These are phyloP conservation scores for Colletotrichum zoysiae DNA, from an alignment of 2,329 filamentous ascomycete genomes.

Conservation along the genomic window DNA sequence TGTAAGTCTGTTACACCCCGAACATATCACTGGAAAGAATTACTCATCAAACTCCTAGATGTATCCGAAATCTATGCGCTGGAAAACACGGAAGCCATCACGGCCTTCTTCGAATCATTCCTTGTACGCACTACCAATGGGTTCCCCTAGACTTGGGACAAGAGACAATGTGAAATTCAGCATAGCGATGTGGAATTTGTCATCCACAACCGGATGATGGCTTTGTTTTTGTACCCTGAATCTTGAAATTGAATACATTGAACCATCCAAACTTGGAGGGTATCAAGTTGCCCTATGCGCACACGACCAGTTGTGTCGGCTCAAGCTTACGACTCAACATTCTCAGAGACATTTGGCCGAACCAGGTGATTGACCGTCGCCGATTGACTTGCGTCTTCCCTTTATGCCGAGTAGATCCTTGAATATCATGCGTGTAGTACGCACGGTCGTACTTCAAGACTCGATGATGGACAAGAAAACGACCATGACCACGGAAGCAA, in stretches of 20 bases:
- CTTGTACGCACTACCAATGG: not conserved
- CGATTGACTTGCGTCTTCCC: not conserved
- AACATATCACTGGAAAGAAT: not conserved
- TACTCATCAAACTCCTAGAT: not conserved
- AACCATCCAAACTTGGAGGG: not conserved
- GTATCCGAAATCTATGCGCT: not conserved
- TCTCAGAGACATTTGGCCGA: constrained; percentile 21
- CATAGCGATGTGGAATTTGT: not conserved
- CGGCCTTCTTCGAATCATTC: constrained; percentile 3
- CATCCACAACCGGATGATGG: not conserved
- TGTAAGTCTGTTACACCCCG: constrained; percentile 62
- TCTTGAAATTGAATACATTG: not conserved
- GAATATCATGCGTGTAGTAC: constrained; percentile 38
- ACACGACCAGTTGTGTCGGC: not conserved
- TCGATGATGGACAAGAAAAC: constrained; percentile 40
- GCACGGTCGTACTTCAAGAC: constrained; percentile 36
- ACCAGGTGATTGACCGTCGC: constrained; percentile 28
- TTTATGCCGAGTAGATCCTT: constrained; percentile 32
- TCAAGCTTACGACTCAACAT: constrained; percentile 14
- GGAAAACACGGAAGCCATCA: not conserved
- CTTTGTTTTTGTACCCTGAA: not conserved
- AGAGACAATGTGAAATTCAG: fast-evolving
- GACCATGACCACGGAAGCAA: constrained; percentile 50
- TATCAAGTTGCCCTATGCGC: not conserved
- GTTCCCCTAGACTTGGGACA: not conserved